Percentiles rank a stretch among this genome's conserved stretches.
Evolutionary conservation across 2,329 filamentous ascomycete genomes (phyloP).

Genomic region (Exophiala sp.): DNA sequence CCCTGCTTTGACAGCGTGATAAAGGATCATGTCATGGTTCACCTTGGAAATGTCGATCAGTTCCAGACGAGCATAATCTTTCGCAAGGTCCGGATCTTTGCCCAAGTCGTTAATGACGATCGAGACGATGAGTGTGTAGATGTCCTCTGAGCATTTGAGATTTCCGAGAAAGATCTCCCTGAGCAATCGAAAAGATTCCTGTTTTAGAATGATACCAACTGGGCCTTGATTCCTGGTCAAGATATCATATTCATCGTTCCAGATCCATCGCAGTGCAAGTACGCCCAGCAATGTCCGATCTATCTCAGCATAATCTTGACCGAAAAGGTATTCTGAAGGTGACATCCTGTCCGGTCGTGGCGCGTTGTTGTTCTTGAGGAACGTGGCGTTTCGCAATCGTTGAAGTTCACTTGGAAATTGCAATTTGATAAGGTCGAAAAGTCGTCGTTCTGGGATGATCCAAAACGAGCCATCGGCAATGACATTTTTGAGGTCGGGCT

Average conservation of each 20-base stretch:
- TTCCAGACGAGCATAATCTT: slow-evolving; percentile 17
- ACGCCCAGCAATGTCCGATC: slow-evolving; percentile 40
- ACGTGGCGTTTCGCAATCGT: slow-evolving; percentile 31
- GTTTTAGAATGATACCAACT: slow-evolving; percentile 24
- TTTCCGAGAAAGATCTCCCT: slow-evolving; percentile 21
- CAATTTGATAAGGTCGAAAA: slow-evolving; percentile 28
- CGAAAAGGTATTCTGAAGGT: slow-evolving; percentile 33
- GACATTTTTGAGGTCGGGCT: not conserved
- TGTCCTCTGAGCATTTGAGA: slow-evolving; percentile 22
- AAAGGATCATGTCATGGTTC: slow-evolving; percentile 36
- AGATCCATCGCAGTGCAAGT: slow-evolving; percentile 37
- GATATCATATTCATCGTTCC: slow-evolving; percentile 32
- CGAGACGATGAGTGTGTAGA: slow-evolving; percentile 34
- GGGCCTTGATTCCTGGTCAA: slow-evolving; percentile 32
- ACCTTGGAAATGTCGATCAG: slow-evolving; percentile 14
- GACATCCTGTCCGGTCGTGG: slow-evolving; percentile 19
- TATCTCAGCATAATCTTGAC: slow-evolving; percentile 35
- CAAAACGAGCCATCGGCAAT: slow-evolving; percentile 19
- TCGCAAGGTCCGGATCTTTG: slow-evolving; percentile 34
- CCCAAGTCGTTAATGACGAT: slow-evolving; percentile 39
- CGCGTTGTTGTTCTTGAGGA: slow-evolving; percentile 10
- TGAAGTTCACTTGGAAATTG: slow-evolving; percentile 31
- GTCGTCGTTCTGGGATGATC: slow-evolving; percentile 18
- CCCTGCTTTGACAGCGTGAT: slow-evolving; percentile 29
- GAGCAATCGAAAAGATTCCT: slow-evolving; percentile 32